phyloP scores from a whole-genome alignment of 2,329 filamentous ascomycete species.

The Nemania diffusa region DNA sequence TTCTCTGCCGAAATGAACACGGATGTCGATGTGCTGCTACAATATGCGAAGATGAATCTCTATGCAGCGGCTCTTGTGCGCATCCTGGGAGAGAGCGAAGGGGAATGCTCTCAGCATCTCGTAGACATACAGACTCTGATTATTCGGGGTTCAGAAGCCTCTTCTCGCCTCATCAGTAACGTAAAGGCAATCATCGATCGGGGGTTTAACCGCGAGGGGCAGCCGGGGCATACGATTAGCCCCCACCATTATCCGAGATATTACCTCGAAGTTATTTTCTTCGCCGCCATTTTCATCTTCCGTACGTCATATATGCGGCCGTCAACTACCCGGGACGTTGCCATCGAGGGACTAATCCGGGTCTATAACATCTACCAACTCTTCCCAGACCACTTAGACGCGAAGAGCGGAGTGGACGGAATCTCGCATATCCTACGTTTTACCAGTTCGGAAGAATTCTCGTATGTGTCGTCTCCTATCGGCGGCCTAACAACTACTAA shows the following conservation, averaged over 20 bases:
- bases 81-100: background rate
- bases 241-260: slow-evolving; percentile 20
- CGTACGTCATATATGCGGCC: slow-evolving; percentile 21
- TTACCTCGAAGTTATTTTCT: slow-evolving; percentile 27
- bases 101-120: background rate
- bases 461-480: slow-evolving; percentile 11
- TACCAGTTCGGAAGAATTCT: background rate
- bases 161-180: slow-evolving; percentile 18
- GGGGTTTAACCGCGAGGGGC: background rate
- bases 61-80: slow-evolving; percentile 22
- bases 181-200: slow-evolving; percentile 14
- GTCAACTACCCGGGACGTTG: slow-evolving; percentile 1
- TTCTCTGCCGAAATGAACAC: slow-evolving; percentile 25
- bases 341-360: slow-evolving; percentile 13
- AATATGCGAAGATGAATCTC: slow-evolving; percentile 31
- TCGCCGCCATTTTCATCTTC: slow-evolving; percentile 30
- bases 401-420: background rate
- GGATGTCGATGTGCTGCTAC: slow-evolving; percentile 28
- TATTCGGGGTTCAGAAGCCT: slow-evolving; percentile 23
- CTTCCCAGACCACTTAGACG: slow-evolving; percentile 20
- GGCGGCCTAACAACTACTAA: slow-evolving; percentile 15
- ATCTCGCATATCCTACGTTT: slow-evolving; percentile 24
- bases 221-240: background rate
- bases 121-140: slow-evolving; percentile 26
- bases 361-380: slow-evolving; percentile 20